Conservation (phyloP, 192 early-diverging fungal species). For the Ambispora gerdemannii region DNA sequence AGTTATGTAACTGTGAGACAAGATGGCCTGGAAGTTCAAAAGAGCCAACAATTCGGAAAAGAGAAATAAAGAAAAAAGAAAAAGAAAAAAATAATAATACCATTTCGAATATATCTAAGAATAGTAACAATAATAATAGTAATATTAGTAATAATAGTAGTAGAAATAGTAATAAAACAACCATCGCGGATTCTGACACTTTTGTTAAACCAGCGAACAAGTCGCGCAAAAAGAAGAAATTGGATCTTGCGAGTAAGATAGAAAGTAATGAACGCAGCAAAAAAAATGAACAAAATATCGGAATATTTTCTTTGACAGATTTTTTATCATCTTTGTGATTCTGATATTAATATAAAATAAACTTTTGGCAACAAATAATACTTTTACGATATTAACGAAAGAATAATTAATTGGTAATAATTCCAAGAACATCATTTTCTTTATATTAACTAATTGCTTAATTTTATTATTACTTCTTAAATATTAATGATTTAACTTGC, state of each 20-base stretch:
- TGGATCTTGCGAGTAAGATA: not conserved
- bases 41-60: not conserved
- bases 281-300: not conserved
- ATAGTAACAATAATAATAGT: no score
- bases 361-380: no score
- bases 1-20: constrained; percentile 35
- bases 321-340: constrained; percentile 2
- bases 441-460: no score
- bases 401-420: no score
- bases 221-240: constrained; percentile 6
- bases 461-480: no score
- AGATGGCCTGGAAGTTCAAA: constrained; percentile 35
- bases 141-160: not conserved
- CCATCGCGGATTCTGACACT: not conserved
- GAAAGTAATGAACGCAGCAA: not conserved
- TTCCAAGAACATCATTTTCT: no score
- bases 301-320: not conserved
- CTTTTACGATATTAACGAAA: no score
- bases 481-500: no score
- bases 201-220: not conserved
- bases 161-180: no score
- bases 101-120: no score
- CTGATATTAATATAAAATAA: not conserved
- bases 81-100: not conserved
- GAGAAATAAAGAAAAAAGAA: not conserved